Evolutionary conservation across 78 protist species (phyloP).

Genomic region (Polysphondylium violaceum): DNA sequence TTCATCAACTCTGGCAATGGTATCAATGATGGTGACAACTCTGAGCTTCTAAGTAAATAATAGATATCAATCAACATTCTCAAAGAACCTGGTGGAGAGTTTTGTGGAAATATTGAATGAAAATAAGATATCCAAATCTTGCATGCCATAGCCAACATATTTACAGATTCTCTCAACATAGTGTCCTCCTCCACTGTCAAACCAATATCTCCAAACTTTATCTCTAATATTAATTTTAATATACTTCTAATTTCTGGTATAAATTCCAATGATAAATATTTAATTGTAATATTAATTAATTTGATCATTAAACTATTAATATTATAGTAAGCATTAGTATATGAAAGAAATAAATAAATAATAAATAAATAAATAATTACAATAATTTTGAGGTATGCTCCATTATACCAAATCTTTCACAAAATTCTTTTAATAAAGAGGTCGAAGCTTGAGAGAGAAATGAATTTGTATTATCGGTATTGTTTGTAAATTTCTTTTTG

Average conservation of each 20-base stretch:
- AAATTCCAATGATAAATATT: background rate
- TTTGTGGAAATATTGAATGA: slow-evolving; percentile 40
- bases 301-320: background rate
- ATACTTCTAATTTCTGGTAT: slow-evolving; percentile 48
- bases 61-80: slow-evolving; percentile 64
- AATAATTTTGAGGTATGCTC: slow-evolving; percentile 36
- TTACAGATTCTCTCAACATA: background rate
- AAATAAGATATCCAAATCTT: slow-evolving; percentile 49
- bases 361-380: background rate
- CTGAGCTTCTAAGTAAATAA: slow-evolving; percentile 35
- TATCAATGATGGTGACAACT: background rate
- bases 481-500: background rate
- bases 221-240: slow-evolving; percentile 20
- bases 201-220: slow-evolving; percentile 61
- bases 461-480: background rate
- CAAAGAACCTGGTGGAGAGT: slow-evolving; percentile 45
- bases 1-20: slow-evolving; percentile 23
- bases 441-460: slow-evolving; percentile 39
- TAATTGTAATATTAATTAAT: background rate
- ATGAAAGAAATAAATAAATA: background rate
- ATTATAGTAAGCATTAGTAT: background rate
- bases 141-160: slow-evolving; percentile 8
- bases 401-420: slow-evolving; percentile 54
- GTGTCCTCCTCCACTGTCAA: slow-evolving; percentile 19
- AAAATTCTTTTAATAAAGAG: slow-evolving; percentile 41